Conservation (phyloP, 306 rosid species). For the Medicago lupulina region DNA sequence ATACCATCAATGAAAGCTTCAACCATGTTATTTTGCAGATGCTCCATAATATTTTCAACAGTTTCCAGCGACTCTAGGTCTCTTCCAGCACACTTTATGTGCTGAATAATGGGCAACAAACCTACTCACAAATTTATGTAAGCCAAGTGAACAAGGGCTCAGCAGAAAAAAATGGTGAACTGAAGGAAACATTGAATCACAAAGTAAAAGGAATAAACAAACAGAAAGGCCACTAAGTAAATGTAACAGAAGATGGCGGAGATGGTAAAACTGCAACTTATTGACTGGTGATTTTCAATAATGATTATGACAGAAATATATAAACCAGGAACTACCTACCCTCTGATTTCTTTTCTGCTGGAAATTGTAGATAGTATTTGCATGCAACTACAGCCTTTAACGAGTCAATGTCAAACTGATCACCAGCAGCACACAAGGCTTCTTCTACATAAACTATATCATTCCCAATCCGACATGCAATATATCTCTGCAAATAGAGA, state of each 20-base stretch:
- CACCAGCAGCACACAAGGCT: constrained; percentile 50
- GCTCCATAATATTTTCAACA: constrained; percentile 51
- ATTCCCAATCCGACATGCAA: constrained; percentile 67
- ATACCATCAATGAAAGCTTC: constrained; percentile 80
- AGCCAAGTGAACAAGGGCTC: constrained; percentile 22
- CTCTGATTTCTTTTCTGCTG: constrained; percentile 72
- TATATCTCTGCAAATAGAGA: constrained; percentile 54
- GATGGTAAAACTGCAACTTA: constrained; percentile 33
- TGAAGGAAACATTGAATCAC: constrained; percentile 29
- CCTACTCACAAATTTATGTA: constrained; percentile 56
- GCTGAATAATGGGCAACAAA: constrained; percentile 77
- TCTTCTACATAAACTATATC: constrained; percentile 56
- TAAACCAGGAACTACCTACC: constrained; percentile 57
- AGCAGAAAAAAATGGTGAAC: constrained; percentile 19
- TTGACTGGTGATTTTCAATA: constrained; percentile 31
- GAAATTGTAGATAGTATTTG: constrained; percentile 78
- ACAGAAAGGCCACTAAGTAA: constrained; percentile 19
- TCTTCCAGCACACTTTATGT: constrained; percentile 64
- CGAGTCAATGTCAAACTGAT: constrained; percentile 61
- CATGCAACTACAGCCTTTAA: constrained; percentile 83
- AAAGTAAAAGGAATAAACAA: constrained; percentile 24
- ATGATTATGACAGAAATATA: constrained; percentile 20
- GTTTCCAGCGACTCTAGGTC: constrained; percentile 67
- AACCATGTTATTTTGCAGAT: constrained; percentile 51
- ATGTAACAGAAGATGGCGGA: constrained; percentile 19